These are phyloP conservation scores for Naganishia albida DNA, from an alignment of 1,284 basidiomycete species.

Conservation along the genomic window DNA sequence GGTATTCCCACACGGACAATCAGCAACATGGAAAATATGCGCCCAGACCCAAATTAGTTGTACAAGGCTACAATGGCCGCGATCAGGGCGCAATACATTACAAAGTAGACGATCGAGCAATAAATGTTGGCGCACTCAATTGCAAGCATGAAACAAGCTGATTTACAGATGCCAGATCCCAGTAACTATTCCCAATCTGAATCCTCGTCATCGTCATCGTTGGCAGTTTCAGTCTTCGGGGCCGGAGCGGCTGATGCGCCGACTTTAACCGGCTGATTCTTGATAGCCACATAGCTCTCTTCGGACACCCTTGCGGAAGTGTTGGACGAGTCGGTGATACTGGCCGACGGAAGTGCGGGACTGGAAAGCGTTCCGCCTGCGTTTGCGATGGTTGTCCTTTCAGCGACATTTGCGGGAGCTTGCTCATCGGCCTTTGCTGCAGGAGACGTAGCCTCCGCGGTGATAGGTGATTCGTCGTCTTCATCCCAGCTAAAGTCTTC, in stretches of 20 bases:
- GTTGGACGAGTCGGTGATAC: conserved; percentile 35
- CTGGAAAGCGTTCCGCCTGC: conserved; percentile 15
- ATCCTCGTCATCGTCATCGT: conserved; percentile 45
- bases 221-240: neutral
- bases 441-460: neutral
- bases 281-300: conserved; percentile 55
- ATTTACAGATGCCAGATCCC: neutral
- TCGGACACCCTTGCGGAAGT: conserved; percentile 54
- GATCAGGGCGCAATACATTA: no score
- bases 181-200: conserved; percentile 53
- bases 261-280: conserved; percentile 12
- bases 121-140: neutral
- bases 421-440: neutral
- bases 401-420: conserved; percentile 7
- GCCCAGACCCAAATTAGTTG: no score
- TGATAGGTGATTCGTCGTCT: conserved; percentile 26
- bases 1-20: neutral
- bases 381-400: conserved; percentile 24
- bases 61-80: no score
- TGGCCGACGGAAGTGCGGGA: conserved; percentile 2
- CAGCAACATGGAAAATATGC: neutral
- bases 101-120: neutral
- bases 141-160: neutral
- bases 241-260: neutral
- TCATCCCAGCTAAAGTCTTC: conserved; percentile 56